These are phyloP conservation scores for Melaleuca quinquenervia DNA, from an alignment of 345 rosid genomes.

Conservation along the genomic window DNA sequence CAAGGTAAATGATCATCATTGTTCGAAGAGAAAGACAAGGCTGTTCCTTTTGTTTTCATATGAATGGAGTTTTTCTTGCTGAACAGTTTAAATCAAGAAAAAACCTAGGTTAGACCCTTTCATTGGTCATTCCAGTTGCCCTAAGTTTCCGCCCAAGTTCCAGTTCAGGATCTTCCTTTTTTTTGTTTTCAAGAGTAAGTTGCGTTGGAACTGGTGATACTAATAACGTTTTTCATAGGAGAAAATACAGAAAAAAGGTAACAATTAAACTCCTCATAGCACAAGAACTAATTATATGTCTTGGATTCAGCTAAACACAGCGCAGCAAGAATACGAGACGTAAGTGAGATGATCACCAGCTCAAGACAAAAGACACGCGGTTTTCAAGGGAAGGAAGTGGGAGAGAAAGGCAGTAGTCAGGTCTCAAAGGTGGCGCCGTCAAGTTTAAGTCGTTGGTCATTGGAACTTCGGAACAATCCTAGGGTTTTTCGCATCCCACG, in stretches of 20 bases:
- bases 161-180: background rate
- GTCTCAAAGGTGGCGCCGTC: background rate
- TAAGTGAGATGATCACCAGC: background rate
- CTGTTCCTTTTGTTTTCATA: background rate
- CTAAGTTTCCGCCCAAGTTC: background rate
- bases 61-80: background rate
- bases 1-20: background rate
- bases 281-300: background rate
- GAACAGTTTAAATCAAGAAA: background rate
- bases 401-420: background rate
- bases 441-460: background rate
- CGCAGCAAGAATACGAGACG: background rate
- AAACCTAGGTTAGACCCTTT: background rate
- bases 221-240: background rate
- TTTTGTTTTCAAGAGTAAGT: background rate
- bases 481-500: slow-evolving; percentile 13
- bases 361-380: background rate
- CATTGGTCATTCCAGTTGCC: background rate
- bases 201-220: background rate
- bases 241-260: background rate
- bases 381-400: background rate
- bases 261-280: background rate
- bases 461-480: background rate
- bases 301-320: background rate
- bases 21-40: background rate